A percentile compares a stretch with the other conserved stretches of the same genome.
Evolutionary conservation across 768 basidiomycete species (phyloP).

Genomic region (Rhizopogon rudus): DNA sequence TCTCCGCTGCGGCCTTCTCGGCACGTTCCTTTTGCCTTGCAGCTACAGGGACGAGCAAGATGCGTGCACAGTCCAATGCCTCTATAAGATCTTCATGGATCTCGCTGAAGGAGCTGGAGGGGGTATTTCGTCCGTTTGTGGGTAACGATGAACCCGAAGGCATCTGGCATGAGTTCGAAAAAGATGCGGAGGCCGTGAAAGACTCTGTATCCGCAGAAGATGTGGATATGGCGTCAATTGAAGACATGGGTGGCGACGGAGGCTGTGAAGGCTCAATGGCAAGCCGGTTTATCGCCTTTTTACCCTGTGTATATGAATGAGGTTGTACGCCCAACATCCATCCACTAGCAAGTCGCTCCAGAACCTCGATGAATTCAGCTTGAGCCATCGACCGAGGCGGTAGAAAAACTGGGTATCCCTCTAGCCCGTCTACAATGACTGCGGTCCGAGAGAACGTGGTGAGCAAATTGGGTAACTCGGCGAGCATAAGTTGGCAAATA

Average conservation of each 20-base stretch:
- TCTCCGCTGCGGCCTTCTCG: conserved; percentile 48
- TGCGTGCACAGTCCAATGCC: conserved; percentile 62
- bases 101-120: conserved; percentile 10
- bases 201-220: conserved; percentile 21
- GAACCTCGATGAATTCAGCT: conserved; percentile 81
- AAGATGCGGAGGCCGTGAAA: conserved; percentile 14
- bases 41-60: conserved; percentile 67
- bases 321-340: conserved; percentile 67
- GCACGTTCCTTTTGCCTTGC: conserved; percentile 57
- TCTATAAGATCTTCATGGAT: conserved; percentile 40
- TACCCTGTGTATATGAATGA: conserved; percentile 38
- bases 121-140: conserved; percentile 19
- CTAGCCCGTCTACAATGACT: conserved; percentile 70
- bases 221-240: conserved; percentile 19
- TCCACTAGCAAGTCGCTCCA: conserved; percentile 74
- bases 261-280: conserved; percentile 40
- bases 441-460: conserved; percentile 64
- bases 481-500: conserved; percentile 71
- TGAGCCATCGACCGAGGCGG: conserved; percentile 88
- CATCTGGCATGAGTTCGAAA: conserved; percentile 14
- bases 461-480: conserved; percentile 60
- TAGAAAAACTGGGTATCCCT: conserved; percentile 85
- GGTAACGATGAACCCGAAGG: conserved; percentile 9
- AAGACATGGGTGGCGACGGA: conserved; percentile 16
- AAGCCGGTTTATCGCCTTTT: conserved; percentile 35